Evolutionary conservation across 768 basidiomycete genomes (phyloP), one percentile per base, ranked within the genome.

Genomic region (Russula foetens): DNA sequence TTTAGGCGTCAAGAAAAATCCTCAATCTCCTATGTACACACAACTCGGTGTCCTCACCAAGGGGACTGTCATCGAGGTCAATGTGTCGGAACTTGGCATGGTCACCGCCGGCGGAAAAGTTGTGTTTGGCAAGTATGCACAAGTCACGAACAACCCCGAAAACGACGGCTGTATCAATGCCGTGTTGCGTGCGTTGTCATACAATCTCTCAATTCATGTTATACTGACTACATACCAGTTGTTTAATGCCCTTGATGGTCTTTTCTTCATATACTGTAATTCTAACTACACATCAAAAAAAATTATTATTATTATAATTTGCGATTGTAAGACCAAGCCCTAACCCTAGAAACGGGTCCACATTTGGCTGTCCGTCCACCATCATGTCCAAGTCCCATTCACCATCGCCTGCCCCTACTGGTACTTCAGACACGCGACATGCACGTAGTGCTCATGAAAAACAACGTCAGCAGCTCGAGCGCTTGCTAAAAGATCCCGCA

Each of bases 1-100:
- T 65, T 77, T 99, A 46, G 92, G 92, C 47, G 97, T 99, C 58
- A 99, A 99, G 81, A 98, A 98, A 79, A 99, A 99, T 70, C 97
- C 97, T 26, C 97, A 98, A 71, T 97, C 94, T 21, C 96, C 97
- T 0, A 95, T 95, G 90, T 95, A 94, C 70, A 94, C 93, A 0
- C 91, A 93, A 69, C 83, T 95, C 43, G 96, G 96, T 53, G 97
- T 99, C 39, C 82, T 99, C 76, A 98, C 97, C 4, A 98, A 98
- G 73, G 97, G 97, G 51, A 99, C 97, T 1, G 86, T 99, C 66
- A 88, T 99, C 58, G 97, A 99, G 72, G 96, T 98, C 67, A 98
- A 99, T 68, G 93, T 97, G n/a, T 96, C 94, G 44, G 96, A 98
- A 73, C 77, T 98, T 63, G 96, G 96, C 56, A 87, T 98, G 83